phyloP scores from a whole-genome alignment of 306 rosid species.

The Luffa acutangula region DNA sequence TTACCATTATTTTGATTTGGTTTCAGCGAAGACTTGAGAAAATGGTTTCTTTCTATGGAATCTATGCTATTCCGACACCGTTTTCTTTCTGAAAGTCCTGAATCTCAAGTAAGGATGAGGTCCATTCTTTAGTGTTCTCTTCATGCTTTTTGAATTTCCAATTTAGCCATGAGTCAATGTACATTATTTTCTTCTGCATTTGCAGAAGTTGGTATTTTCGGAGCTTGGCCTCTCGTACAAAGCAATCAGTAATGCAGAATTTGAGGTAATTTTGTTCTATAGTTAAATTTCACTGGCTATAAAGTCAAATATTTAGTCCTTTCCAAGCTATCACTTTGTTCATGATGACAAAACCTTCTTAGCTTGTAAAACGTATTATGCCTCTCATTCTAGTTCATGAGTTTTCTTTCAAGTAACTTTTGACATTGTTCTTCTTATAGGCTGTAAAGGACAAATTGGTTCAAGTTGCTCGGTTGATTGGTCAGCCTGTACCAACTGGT shows the following conservation, averaged over 20 bases:
- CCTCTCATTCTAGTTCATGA: background rate
- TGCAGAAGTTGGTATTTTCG: constrained; percentile 59
- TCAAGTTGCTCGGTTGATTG: constrained; percentile 62
- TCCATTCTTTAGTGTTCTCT: background rate
- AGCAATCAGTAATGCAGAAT: constrained; percentile 52
- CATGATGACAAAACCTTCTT: background rate
- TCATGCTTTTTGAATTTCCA: constrained; percentile 7
- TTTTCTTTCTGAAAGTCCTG: constrained; percentile 29
- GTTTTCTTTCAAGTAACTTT: background rate
- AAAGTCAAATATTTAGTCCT: background rate
- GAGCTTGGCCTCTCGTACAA: constrained; percentile 60
- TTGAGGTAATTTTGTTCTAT: constrained; percentile 43
- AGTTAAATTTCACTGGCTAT: background rate
- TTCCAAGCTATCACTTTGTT: background rate
- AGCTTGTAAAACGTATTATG: background rate
- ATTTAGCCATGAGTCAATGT: constrained; percentile 4
- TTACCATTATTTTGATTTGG: background rate
- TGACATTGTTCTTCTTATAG: constrained; percentile 26
- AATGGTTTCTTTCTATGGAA: constrained; percentile 94
- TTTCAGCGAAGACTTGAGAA: constrained; percentile 78
- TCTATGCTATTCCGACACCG: constrained; percentile 71
- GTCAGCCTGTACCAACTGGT: constrained; percentile 46
- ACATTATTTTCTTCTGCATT: constrained; percentile 18
- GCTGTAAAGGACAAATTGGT: constrained; percentile 52
- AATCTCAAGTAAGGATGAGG: constrained; percentile 53